These are phyloP conservation scores for Talaromyces sp. DNA, from an alignment of 2,329 filamentous ascomycete species.

Conservation along the genomic window DNA sequence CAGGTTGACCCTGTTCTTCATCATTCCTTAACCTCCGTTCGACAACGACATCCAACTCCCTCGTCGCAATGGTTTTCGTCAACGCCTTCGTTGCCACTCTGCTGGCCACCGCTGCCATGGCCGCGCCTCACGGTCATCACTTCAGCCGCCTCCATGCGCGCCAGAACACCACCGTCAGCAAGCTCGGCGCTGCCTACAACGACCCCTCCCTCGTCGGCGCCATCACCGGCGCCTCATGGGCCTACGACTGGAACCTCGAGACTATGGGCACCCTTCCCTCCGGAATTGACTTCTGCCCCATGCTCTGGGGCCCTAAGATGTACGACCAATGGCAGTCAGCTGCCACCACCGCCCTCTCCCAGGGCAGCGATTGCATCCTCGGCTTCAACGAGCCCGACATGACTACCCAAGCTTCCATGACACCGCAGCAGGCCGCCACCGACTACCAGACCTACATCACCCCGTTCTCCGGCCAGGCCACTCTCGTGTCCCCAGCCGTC, in stretches of 20 bases:
- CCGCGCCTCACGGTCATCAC: slow-evolving; percentile 21
- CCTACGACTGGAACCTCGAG: slow-evolving; percentile 41
- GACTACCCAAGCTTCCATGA: slow-evolving; percentile 33
- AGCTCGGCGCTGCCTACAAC: slow-evolving; percentile 33
- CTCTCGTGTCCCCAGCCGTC: slow-evolving; percentile 39
- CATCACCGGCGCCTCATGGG: slow-evolving; percentile 33
- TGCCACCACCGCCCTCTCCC: slow-evolving; percentile 28
- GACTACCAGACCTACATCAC: slow-evolving; percentile 36
- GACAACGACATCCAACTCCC: not conserved
- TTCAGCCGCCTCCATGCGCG: slow-evolving; percentile 18
- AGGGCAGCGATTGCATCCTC: slow-evolving; percentile 33
- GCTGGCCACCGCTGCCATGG: slow-evolving; percentile 30
- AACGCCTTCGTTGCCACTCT: slow-evolving; percentile 28
- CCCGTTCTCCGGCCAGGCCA: slow-evolving; percentile 29
- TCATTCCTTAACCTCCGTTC: not conserved
- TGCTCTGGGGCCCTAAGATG: slow-evolving; percentile 40
- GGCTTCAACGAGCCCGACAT: slow-evolving; percentile 46
- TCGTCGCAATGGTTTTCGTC: slow-evolving; percentile 34
- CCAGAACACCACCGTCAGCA: slow-evolving; percentile 23
- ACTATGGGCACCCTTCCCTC: slow-evolving; percentile 25
- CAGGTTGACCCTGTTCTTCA: slow-evolving; percentile 8
- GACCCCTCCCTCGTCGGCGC: slow-evolving; percentile 17
- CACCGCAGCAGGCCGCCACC: slow-evolving; percentile 29
- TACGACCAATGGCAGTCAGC: slow-evolving; percentile 30
- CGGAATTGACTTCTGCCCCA: slow-evolving; percentile 40